Percentiles rank a stretch among this genome's conserved stretches.
Conservation (phyloP, 2,329 filamentous ascomycete genomes). For the Tolypocladium pustulatum region DNA sequence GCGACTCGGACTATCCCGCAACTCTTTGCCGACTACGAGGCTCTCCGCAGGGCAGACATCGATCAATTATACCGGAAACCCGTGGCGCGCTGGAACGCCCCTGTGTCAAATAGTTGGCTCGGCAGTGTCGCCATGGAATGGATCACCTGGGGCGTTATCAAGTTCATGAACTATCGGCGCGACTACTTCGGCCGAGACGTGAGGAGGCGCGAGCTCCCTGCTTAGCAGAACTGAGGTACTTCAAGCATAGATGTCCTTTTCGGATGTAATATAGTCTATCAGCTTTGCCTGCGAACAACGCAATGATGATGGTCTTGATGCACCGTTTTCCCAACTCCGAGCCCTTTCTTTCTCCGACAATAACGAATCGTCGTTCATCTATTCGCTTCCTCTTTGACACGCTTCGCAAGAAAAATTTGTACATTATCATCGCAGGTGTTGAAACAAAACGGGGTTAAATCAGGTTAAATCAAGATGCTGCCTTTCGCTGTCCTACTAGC, state of each 20-base stretch:
- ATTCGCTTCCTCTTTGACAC: neutral
- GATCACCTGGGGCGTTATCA: conserved; percentile 13
- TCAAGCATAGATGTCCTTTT: no score
- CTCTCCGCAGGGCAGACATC: conserved; percentile 29
- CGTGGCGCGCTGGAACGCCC: conserved; percentile 10
- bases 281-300: neutral
- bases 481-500: neutral
- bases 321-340: neutral
- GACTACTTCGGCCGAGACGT: conserved; percentile 12
- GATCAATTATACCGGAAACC: conserved; percentile 33
- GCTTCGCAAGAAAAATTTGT: neutral
- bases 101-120: conserved; percentile 8
- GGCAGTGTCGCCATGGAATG: conserved; percentile 11
- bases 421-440: neutral
- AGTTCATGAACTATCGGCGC: conserved; percentile 6
- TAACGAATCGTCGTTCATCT: no score
- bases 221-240: neutral
- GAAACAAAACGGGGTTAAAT: no score
- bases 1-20: conserved; percentile 22
- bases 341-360: neutral
- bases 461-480: neutral
- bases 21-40: conserved; percentile 35
- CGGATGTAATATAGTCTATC: neutral
- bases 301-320: neutral
- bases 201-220: conserved; percentile 8